Evolutionary conservation across 805 yeast species (phyloP).

Genomic region (Candida stauntonica): DNA sequence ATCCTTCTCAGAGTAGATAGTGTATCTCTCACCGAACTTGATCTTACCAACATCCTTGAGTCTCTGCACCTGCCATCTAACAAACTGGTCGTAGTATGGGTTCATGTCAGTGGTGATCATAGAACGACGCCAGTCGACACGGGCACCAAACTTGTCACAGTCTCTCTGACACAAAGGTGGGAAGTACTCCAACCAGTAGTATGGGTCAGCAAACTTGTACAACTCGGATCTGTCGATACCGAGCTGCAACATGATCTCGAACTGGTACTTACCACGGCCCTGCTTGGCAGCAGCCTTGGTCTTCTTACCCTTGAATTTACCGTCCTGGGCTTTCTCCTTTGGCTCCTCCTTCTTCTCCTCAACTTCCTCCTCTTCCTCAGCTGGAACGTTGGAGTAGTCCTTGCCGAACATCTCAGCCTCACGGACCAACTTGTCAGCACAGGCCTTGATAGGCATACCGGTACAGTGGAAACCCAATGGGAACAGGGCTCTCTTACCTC

Average conservation of each 20-base stretch:
- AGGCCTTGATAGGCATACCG: slow-evolving; percentile 95
- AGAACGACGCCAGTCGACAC: slow-evolving; percentile 98
- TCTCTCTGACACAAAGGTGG: slow-evolving; percentile 85
- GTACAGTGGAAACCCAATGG: slow-evolving; percentile 99
- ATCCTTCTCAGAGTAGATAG: slow-evolving; percentile 95
- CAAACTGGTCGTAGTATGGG: slow-evolving; percentile 91
- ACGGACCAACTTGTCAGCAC: slow-evolving; percentile 81
- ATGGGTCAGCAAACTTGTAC: slow-evolving; percentile 85
- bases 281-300: slow-evolving; percentile 91
- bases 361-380: slow-evolving; percentile 50
- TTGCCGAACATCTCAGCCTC: slow-evolving; percentile 89
- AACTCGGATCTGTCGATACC: slow-evolving; percentile 86
- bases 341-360: slow-evolving; percentile 29
- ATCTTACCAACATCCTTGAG: slow-evolving; percentile 83
- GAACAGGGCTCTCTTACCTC: slow-evolving; percentile 85
- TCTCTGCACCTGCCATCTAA: slow-evolving; percentile 93
- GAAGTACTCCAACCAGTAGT: slow-evolving; percentile 85
- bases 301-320: slow-evolving; percentile 89
- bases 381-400: slow-evolving; percentile 67
- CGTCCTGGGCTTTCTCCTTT: slow-evolving; percentile 63
- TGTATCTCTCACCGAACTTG: slow-evolving; percentile 97
- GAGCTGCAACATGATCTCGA: slow-evolving; percentile 91
- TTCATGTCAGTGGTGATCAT: slow-evolving; percentile 92
- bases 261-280: slow-evolving; percentile 92
- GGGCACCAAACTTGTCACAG: slow-evolving; percentile 79